These are phyloP conservation scores for Globisporangium spiculum DNA, from an alignment of 352 stramenopile species.

Conservation along the genomic window DNA sequence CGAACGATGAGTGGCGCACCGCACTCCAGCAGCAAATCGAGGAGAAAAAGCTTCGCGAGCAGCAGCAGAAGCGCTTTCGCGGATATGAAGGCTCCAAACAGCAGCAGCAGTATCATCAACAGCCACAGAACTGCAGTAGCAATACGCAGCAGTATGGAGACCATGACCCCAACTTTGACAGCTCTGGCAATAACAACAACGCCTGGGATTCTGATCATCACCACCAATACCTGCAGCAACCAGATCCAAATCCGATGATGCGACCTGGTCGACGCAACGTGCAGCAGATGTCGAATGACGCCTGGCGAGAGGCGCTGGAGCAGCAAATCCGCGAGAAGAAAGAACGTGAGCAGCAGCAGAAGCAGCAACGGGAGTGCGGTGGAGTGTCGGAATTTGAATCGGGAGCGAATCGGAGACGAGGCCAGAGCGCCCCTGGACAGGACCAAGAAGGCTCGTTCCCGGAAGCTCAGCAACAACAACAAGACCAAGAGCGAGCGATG, in stretches of 20 bases:
- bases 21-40: constrained; percentile 34
- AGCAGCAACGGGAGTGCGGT: background rate
- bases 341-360: constrained; percentile 18
- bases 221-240: background rate
- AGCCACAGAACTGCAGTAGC: background rate
- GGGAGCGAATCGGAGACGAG: background rate
- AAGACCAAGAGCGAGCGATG: constrained; percentile 12
- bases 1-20: constrained; percentile 34
- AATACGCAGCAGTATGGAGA: background rate
- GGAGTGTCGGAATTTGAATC: background rate
- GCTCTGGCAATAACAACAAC: constrained; percentile 1
- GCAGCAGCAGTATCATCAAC: constrained; percentile 4
- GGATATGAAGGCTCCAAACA: background rate
- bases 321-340: constrained; percentile 50
- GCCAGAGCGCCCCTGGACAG: constrained; percentile 19
- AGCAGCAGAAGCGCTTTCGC: constrained; percentile 14
- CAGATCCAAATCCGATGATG: background rate
- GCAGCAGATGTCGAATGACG: constrained; percentile 32
- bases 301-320: constrained; percentile 47
- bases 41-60: constrained; percentile 27
- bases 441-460: background rate
- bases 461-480: background rate
- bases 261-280: constrained; percentile 27
- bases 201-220: background rate
- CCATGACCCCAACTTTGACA: background rate